Percentiles rank a stretch among this genome's conserved stretches.
Conservation (phyloP, 352 stramenopile species). For the Globisporangium okanoganense region DNA sequence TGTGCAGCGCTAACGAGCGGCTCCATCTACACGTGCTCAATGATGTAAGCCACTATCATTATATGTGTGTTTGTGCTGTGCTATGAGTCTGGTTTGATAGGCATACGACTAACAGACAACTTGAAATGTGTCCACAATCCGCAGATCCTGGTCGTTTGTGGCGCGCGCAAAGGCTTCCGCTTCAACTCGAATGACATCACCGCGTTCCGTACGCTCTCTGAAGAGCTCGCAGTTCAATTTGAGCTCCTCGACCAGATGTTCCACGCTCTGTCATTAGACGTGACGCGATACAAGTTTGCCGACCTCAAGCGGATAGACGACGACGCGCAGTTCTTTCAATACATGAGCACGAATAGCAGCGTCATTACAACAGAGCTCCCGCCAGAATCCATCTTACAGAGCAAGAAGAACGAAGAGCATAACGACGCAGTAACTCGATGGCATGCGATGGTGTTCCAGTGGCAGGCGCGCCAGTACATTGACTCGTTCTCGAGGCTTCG, state of each 20-base stretch:
- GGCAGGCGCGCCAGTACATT: conserved; percentile 62
- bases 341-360: not conserved
- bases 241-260: conserved; percentile 52
- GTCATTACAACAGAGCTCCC: conserved; percentile 11
- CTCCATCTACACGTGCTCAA: conserved; percentile 72
- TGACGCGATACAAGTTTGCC: conserved; percentile 60
- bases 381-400: conserved; percentile 12
- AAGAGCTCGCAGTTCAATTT: conserved; percentile 50
- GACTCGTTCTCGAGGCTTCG: conserved; percentile 51
- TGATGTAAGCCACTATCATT: conserved; percentile 46
- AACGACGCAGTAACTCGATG: conserved; percentile 28
- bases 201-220: conserved; percentile 39
- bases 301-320: conserved; percentile 61
- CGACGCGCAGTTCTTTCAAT: conserved; percentile 25
- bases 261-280: conserved; percentile 44
- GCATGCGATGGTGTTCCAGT: conserved; percentile 69
- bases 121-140: not conserved
- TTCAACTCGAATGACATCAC: conserved; percentile 77
- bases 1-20: conserved; percentile 68
- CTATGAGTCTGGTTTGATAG: not conserved
- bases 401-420: not conserved
- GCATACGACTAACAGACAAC: not conserved
- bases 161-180: conserved; percentile 71
- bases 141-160: conserved; percentile 72
- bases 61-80: not conserved